These are phyloP conservation scores for Fusarium sp. DNA, from an alignment of 2,329 filamentous ascomycete species.

Conservation along the genomic window DNA sequence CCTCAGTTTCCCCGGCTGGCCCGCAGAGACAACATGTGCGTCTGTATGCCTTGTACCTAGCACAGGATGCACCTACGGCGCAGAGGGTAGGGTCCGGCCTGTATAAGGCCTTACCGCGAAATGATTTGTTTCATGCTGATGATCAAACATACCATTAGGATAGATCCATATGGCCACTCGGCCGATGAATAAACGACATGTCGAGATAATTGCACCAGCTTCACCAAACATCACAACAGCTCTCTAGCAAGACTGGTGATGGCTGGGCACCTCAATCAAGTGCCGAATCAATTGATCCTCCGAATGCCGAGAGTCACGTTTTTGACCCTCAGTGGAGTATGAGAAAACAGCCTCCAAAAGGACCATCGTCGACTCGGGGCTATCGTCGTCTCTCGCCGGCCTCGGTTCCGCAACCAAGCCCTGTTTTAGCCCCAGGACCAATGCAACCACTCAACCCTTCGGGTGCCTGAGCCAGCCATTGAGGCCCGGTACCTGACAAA, in stretches of 20 bases:
- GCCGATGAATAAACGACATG: neutral
- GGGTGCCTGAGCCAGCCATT: conserved; percentile 19
- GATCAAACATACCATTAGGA: conserved; percentile 1
- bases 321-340: conserved; percentile 4
- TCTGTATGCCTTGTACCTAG: conserved; percentile 9
- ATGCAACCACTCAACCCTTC: conserved; percentile 27
- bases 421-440: conserved; percentile 2
- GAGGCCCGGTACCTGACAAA: conserved; percentile 22
- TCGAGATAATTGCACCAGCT: neutral
- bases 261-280: neutral
- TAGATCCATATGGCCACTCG: conserved; percentile 13
- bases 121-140: conserved; percentile 26
- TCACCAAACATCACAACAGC: neutral
- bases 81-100: neutral
- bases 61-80: neutral
- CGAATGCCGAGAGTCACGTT: conserved; percentile 10
- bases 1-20: conserved; percentile 7
- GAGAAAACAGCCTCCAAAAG: conserved; percentile 8
- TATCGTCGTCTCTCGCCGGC: neutral
- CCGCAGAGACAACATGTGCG: conserved; percentile 1
- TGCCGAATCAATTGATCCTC: conserved; percentile 5
- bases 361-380: neutral
- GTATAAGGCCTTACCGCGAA: conserved; percentile 19
- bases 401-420: conserved; percentile 8
- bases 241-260: neutral